Evolutionary conservation across 2,329 filamentous ascomycete species (phyloP).

Genomic region (Triangularia setosa): DNA sequence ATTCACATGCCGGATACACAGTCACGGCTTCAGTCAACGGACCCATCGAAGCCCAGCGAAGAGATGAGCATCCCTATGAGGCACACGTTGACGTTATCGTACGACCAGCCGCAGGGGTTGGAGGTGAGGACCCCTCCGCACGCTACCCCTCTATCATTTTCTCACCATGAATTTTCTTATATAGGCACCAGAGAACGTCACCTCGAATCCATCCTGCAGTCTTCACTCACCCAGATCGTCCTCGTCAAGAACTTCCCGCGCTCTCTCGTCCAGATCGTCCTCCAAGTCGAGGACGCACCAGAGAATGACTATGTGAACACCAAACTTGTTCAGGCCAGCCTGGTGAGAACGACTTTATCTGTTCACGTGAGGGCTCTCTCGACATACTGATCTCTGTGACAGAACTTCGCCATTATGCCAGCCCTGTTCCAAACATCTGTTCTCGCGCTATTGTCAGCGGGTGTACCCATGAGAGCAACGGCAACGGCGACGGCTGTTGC

Average conservation of each 20-base stretch:
- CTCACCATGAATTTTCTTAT: constrained; percentile 27
- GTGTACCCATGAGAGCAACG: constrained; percentile 73
- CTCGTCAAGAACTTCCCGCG: constrained; percentile 72
- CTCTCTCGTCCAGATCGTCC: constrained; percentile 72
- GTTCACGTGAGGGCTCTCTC: neutral
- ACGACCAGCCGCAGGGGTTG: constrained; percentile 78
- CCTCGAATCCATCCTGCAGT: constrained; percentile 71
- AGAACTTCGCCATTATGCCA: constrained; percentile 79
- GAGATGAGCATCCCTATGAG: constrained; percentile 89
- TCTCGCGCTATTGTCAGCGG: constrained; percentile 74
- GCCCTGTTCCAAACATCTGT: constrained; percentile 76
- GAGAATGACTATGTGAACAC: constrained; percentile 61
- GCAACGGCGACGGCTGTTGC: constrained; percentile 63
- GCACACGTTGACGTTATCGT: constrained; percentile 87
- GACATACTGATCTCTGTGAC: constrained; percentile 22
- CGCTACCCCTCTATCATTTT: neutral
- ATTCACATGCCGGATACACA: constrained; percentile 71
- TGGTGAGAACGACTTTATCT: constrained; percentile 43
- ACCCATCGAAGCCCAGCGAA: constrained; percentile 81
- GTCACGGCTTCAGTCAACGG: constrained; percentile 87
- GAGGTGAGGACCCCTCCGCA: constrained; percentile 51
- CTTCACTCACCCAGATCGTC: constrained; percentile 69
- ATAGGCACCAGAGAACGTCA: constrained; percentile 72
- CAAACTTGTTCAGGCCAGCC: constrained; percentile 56
- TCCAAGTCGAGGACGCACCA: constrained; percentile 70